Conservation (phyloP, 2,329 filamentous ascomycete genomes). For the Didymella pinodella region DNA sequence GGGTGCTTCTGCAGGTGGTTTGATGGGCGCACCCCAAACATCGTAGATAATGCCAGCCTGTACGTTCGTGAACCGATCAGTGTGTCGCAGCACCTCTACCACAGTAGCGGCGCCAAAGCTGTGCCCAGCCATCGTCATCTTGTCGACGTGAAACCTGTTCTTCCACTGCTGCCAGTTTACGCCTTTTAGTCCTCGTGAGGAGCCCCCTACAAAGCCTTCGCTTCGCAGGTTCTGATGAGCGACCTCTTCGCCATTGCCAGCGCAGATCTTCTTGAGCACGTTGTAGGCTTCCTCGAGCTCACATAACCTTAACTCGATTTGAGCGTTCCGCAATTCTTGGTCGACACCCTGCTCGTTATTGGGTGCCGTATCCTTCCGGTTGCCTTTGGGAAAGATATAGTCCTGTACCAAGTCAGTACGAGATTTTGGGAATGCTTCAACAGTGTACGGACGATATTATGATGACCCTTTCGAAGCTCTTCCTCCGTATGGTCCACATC, state of each 20-base stretch:
- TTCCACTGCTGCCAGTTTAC: conserved; percentile 66
- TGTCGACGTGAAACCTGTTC: conserved; percentile 62
- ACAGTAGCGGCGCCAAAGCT: conserved; percentile 72
- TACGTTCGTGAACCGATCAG: conserved; percentile 64
- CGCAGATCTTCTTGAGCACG: conserved; percentile 63
- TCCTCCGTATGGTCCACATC: conserved; percentile 51
- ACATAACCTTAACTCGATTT: conserved; percentile 68
- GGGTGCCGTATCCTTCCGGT: conserved; percentile 57
- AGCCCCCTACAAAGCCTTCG: conserved; percentile 66
- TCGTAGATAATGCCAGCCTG: conserved; percentile 72
- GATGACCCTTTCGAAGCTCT: conserved; percentile 53
- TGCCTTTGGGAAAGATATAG: conserved; percentile 68
- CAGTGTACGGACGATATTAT: conserved; percentile 54
- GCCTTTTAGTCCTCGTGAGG: conserved; percentile 65
- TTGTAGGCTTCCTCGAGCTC: conserved; percentile 71
- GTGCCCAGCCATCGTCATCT: conserved; percentile 70
- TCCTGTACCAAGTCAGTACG: conserved; percentile 47
- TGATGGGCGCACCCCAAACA: conserved; percentile 66
- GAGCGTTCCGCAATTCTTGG: conserved; percentile 64
- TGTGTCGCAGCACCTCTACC: conserved; percentile 65
- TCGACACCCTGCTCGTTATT: conserved; percentile 69
- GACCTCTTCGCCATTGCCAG: conserved; percentile 62
- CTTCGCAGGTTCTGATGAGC: conserved; percentile 62
- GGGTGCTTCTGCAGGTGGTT: conserved; percentile 53
- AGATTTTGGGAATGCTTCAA: not conserved